phyloP scores from a whole-genome alignment of 176 grass and related monocot genomes.

The Ensete glaucum region DNA sequence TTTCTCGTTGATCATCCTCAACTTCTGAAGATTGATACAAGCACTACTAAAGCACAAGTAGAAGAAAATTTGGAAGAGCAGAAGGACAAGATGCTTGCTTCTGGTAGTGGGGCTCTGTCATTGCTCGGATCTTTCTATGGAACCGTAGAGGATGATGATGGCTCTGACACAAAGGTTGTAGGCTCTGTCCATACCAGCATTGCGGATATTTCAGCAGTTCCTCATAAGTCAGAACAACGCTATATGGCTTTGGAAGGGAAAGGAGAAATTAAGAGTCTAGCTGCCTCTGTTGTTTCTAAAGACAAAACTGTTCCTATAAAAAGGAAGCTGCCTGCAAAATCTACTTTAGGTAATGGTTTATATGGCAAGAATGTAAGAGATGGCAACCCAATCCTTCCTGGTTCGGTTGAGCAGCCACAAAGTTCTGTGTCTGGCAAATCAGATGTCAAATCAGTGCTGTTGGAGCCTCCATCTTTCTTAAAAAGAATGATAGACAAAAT shows the following conservation, averaged over 20 bases:
- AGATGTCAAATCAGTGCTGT: slow-evolving; percentile 46
- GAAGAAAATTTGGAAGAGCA: slow-evolving; percentile 11
- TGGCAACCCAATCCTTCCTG: background rate
- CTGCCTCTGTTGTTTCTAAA: slow-evolving; percentile 23
- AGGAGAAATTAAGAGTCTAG: slow-evolving; percentile 24
- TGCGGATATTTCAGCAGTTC: background rate
- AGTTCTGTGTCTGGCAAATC: slow-evolving; percentile 25
- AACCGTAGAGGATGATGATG: slow-evolving; percentile 70
- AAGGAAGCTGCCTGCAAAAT: slow-evolving; percentile 42
- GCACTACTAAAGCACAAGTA: slow-evolving; percentile 16
- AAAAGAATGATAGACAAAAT: slow-evolving; percentile 87
- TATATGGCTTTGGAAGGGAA: slow-evolving; percentile 22
- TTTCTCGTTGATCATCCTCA: slow-evolving; percentile 76
- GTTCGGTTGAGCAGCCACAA: slow-evolving; percentile 8
- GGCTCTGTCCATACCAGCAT: slow-evolving; percentile 9
- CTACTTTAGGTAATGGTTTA: slow-evolving; percentile 21
- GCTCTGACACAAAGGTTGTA: slow-evolving; percentile 8
- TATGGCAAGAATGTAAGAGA: slow-evolving; percentile 35
- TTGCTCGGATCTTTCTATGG: slow-evolving; percentile 83
- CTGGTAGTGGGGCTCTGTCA: slow-evolving; percentile 53
- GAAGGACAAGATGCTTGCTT: slow-evolving; percentile 13
- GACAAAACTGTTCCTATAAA: slow-evolving; percentile 46
- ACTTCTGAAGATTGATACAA: slow-evolving; percentile 34
- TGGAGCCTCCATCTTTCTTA: slow-evolving; percentile 83
- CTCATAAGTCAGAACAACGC: slow-evolving; percentile 5